Conservation (phyloP, 495 filamentous ascomycete genomes). For the Bacidia gigantensis region DNA sequence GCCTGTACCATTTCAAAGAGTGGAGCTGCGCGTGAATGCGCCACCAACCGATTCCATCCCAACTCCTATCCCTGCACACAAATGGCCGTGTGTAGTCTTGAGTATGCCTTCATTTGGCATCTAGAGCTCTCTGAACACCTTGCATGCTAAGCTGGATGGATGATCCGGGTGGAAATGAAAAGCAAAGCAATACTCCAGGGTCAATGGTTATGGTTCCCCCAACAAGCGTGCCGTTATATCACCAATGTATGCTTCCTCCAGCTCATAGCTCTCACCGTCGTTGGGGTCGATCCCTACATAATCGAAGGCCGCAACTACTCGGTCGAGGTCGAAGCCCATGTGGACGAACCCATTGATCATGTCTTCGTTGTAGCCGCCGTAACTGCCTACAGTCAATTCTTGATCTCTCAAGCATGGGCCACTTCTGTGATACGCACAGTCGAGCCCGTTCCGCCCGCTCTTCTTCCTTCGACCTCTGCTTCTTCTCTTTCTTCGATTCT, state of each 20-base stretch:
- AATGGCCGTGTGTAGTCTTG: background rate
- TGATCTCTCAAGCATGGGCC: background rate
- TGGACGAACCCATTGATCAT: conserved; percentile 77
- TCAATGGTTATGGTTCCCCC: conserved; percentile 44
- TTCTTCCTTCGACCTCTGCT: conserved; percentile 28
- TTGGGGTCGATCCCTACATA: conserved; percentile 68
- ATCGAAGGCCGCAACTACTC: conserved; percentile 73
- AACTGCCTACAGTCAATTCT: conserved; percentile 38
- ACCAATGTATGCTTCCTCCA: conserved; percentile 76
- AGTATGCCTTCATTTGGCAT: background rate
- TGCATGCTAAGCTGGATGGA: background rate
- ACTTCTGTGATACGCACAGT: conserved; percentile 25
- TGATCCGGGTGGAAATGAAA: background rate
- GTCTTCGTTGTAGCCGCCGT: conserved; percentile 77
- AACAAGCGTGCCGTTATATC: conserved; percentile 78
- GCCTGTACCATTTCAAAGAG: no score
- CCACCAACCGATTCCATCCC: background rate
- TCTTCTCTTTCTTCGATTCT: conserved; percentile 37
- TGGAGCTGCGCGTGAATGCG: no score
- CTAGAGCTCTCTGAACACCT: conserved; percentile 4
- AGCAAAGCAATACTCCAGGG: background rate
- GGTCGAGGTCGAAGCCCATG: conserved; percentile 91
- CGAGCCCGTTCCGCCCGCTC: conserved; percentile 32
- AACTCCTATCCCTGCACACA: background rate
- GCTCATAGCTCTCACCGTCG: conserved; percentile 63